Percentiles rank a stretch among this genome's conserved stretches.
These are phyloP conservation scores for Agrocybe chaxingu DNA, from an alignment of 768 basidiomycete genomes.

Conservation along the genomic window DNA sequence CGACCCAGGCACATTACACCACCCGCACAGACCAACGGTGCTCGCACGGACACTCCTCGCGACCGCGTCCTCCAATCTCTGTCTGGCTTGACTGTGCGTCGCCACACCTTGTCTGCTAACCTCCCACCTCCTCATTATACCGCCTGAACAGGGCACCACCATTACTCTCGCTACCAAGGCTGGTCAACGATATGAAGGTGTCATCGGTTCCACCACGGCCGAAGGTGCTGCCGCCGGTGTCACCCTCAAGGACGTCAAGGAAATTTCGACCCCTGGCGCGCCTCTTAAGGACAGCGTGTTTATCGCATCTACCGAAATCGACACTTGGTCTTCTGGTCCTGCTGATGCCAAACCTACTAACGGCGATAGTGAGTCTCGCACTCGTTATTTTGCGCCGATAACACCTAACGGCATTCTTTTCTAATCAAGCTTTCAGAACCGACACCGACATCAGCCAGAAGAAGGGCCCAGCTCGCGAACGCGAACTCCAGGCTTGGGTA, in stretches of 20 bases:
- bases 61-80: constrained; percentile 64
- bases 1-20: constrained; percentile 42
- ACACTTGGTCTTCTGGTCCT: constrained; percentile 69
- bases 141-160: constrained; percentile 60
- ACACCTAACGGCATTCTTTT: constrained; percentile 4
- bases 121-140: constrained; percentile 3
- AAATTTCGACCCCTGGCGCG: constrained; percentile 60
- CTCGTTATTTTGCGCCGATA: not conserved
- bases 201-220: constrained; percentile 52
- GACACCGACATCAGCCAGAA: constrained; percentile 75
- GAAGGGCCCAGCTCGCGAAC: constrained; percentile 52
- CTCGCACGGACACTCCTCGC: constrained; percentile 44
- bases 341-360: constrained; percentile 67
- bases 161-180: constrained; percentile 75
- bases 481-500: constrained; percentile 82
- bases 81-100: constrained; percentile 67
- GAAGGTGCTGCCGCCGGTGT: constrained; percentile 74
- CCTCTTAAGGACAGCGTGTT: constrained; percentile 71
- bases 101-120: constrained; percentile 1
- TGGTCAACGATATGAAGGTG: constrained; percentile 70
- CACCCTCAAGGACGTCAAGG: constrained; percentile 75
- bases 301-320: constrained; percentile 71
- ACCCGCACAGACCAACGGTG: constrained; percentile 46
- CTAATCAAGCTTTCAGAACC: constrained; percentile 67
- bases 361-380: constrained; percentile 59